A percentile compares a stretch with the other conserved stretches of the same genome.
Conservation (phyloP, 495 filamentous ascomycete genomes). For the Neurospora sp. region DNA sequence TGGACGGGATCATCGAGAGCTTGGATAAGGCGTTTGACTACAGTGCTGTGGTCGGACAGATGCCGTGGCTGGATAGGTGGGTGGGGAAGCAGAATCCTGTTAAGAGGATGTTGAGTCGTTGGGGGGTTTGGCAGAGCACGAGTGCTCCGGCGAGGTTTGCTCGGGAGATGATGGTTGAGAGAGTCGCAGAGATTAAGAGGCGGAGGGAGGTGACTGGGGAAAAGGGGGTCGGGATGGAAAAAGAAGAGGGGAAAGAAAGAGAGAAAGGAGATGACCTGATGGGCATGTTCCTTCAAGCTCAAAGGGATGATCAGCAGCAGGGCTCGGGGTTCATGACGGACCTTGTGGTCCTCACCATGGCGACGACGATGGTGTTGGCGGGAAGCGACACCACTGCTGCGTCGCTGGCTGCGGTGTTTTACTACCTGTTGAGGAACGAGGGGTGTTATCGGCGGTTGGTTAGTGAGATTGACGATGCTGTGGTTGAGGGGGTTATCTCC, state of each 20-base stretch:
- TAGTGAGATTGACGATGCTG: not conserved
- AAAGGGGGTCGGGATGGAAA: too few species aligned
- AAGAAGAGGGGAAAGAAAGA: not conserved
- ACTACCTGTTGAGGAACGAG: slow-evolving; percentile 37
- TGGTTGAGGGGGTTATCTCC: slow-evolving; percentile 14
- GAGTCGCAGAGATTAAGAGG: not conserved
- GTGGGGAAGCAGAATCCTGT: not conserved
- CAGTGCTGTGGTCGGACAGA: slow-evolving; percentile 38
- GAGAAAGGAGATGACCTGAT: not conserved
- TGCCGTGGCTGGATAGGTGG: slow-evolving; percentile 29
- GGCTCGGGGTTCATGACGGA: slow-evolving; percentile 41
- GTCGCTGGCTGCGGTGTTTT: slow-evolving; percentile 39
- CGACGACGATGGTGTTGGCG: slow-evolving; percentile 41
- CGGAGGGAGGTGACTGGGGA: not conserved
- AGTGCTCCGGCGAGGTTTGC: not conserved
- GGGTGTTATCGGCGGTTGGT: slow-evolving; percentile 30
- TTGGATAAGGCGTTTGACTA: slow-evolving; percentile 32
- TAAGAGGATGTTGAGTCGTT: not conserved
- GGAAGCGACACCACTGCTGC: slow-evolving; percentile 49
- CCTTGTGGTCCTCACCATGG: slow-evolving; percentile 40
- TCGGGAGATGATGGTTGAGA: not conserved
- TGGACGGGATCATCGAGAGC: slow-evolving; percentile 35
- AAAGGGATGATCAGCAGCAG: slow-evolving; percentile 20
- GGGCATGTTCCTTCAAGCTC: not conserved
- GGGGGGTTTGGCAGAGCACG: not conserved